phyloP scores from a whole-genome alignment of 225 moss, liverwort and hornwort genomes.

The Pleurozium schreberi region DNA sequence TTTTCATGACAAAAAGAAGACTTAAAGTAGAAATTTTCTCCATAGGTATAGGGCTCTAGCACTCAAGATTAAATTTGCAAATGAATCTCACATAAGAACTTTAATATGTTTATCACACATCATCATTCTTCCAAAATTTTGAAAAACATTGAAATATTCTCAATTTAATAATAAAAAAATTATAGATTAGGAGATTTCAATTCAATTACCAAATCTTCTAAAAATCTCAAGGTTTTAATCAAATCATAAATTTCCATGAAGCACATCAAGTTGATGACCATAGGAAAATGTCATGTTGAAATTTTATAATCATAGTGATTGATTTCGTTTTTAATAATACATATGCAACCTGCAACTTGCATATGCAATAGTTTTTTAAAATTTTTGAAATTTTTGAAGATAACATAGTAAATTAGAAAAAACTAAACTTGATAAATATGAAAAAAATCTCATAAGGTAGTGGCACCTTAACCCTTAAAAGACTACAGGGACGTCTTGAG shows the following conservation, averaged over 20 bases:
- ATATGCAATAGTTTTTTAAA: neutral
- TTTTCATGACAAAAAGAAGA: neutral
- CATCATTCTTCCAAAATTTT: neutral
- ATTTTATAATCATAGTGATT: neutral
- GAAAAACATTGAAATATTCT: neutral
- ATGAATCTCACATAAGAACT: neutral
- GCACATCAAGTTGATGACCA: neutral
- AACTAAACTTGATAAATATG: neutral
- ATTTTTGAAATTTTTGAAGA: neutral
- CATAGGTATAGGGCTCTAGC: accelerated
- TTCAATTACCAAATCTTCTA: neutral
- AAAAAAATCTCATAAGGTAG: neutral
- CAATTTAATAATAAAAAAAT: neutral
- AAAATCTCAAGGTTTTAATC: neutral
- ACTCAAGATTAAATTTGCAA: neutral
- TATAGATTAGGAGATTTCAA: neutral
- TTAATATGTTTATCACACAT: neutral
- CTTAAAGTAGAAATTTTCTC: neutral
- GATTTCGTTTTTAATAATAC: neutral
- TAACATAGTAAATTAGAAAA: neutral
- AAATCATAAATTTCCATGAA: neutral
- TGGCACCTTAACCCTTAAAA: too few species aligned
- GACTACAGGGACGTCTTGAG: too few species aligned
- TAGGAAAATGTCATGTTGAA: neutral
- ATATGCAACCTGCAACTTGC: neutral